Percentiles rank a stretch among this genome's conserved stretches.
These are phyloP conservation scores for Arachis stenosperma DNA, from an alignment of 306 rosid genomes.

Conservation along the genomic window DNA sequence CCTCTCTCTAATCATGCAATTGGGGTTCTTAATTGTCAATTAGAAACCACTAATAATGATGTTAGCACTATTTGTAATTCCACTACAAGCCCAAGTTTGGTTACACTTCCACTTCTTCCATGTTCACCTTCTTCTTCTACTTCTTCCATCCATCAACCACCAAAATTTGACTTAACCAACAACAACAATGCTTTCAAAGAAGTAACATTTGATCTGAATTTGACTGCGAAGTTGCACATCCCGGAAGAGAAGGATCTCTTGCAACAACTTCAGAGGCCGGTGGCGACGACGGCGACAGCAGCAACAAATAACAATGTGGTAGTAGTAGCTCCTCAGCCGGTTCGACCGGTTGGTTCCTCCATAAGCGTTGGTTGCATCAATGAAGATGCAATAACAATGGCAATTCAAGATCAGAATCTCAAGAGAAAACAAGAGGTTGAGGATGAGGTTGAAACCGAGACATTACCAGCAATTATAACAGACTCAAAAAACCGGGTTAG, in stretches of 20 bases:
- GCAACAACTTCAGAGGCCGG: constrained; percentile 59
- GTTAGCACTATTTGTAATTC: neutral
- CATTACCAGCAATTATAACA: constrained; percentile 70
- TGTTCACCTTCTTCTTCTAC: constrained; percentile 36
- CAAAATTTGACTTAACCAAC: constrained; percentile 36
- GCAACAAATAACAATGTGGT: neutral
- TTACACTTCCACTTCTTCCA: constrained; percentile 71
- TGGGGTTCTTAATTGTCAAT: constrained; percentile 32
- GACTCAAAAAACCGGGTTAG: constrained; percentile 81
- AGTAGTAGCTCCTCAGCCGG: constrained; percentile 67
- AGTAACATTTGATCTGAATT: constrained; percentile 54
- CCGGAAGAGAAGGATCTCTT: constrained; percentile 77
- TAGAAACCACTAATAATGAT: constrained; percentile 17
- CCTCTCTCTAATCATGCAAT: constrained; percentile 38
- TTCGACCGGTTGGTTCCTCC: constrained; percentile 81
- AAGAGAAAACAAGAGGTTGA: constrained; percentile 66
- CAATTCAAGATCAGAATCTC: neutral
- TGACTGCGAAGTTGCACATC: constrained; percentile 32
- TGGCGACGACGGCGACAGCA: neutral
- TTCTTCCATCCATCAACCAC: neutral
- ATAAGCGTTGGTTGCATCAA: constrained; percentile 68
- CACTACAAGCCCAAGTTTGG: constrained; percentile 28
- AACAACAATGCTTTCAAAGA: constrained; percentile 33
- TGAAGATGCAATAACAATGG: constrained; percentile 37
- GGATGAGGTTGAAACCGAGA: constrained; percentile 66